Conservation (phyloP, 441 rosid genomes). For the Pelargonium australe region DNA sequence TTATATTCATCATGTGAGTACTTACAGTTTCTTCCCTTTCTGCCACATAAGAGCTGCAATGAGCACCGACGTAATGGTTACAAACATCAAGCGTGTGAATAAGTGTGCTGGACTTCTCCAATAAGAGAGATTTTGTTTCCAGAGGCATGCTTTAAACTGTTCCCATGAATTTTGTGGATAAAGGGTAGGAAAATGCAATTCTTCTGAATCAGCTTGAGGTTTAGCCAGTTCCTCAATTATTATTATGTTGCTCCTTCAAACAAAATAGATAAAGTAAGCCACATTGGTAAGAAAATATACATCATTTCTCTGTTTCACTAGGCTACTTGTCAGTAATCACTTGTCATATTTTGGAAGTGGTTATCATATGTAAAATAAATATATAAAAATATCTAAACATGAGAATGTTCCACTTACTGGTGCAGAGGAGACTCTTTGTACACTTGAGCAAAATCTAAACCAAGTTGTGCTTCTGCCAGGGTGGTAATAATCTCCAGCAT, state of each 20-base stretch:
- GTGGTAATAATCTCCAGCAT: conserved; percentile 28
- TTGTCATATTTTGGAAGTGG: no score
- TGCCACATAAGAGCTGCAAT: conserved; percentile 51
- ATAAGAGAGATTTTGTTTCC: conserved; percentile 55
- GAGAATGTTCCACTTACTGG: conserved; percentile 28
- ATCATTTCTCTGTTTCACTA: no score
- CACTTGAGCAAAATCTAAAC: conserved; percentile 41
- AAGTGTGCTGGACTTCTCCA: conserved; percentile 69
- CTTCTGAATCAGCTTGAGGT: conserved; percentile 36
- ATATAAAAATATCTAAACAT: no score
- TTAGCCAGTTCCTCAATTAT: conserved; percentile 32
- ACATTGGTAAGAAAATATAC: no score
- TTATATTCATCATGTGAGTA: neutral
- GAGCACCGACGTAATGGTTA: conserved; percentile 31
- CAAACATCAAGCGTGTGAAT: conserved; percentile 31
- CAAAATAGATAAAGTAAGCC: neutral
- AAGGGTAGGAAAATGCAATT: conserved; percentile 39
- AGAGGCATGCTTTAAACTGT: conserved; percentile 52
- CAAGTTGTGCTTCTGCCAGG: conserved; percentile 39
- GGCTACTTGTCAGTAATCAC: no score
- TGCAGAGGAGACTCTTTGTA: conserved; percentile 36
- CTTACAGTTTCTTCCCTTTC: conserved; percentile 56
- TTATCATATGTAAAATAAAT: no score
- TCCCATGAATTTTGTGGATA: conserved; percentile 49
- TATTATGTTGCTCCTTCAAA: conserved; percentile 37